These are phyloP conservation scores for Nectriaceae sp. DNA, from an alignment of 2,329 filamentous ascomycete species.

Conservation along the genomic window DNA sequence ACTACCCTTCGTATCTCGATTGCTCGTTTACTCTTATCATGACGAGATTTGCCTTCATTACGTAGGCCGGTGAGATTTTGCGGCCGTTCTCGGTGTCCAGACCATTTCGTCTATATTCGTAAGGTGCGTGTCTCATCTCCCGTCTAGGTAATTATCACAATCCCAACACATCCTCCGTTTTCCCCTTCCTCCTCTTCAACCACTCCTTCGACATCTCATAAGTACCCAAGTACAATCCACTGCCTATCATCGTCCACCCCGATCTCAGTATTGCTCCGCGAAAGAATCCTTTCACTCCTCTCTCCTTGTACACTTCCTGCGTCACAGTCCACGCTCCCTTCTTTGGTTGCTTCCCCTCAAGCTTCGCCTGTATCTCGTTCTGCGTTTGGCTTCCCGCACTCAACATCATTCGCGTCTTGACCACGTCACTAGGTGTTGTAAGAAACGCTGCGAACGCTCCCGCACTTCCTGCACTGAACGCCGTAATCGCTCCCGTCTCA, in stretches of 20 bases:
- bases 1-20: constrained; percentile 1
- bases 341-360: constrained; percentile 32
- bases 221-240: constrained; percentile 81
- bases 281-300: constrained; percentile 75
- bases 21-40: neutral
- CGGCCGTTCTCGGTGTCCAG: too few relatives aligned
- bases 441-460: constrained; percentile 75
- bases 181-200: constrained; percentile 48
- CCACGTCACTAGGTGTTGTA: constrained; percentile 88
- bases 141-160: constrained; percentile 22
- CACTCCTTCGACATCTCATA: constrained; percentile 80
- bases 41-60: too few relatives aligned
- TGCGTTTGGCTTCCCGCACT: constrained; percentile 50
- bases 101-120: too few relatives aligned
- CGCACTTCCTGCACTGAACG: constrained; percentile 70
- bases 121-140: too few relatives aligned
- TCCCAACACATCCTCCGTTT: constrained; percentile 38
- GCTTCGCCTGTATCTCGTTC: constrained; percentile 19
- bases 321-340: constrained; percentile 60
- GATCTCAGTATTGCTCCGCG: constrained; percentile 72
- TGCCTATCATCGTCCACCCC: constrained; percentile 80
- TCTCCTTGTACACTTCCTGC: constrained; percentile 63
- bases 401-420: constrained; percentile 90
- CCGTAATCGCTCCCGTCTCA: constrained; percentile 73
- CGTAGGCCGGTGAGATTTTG: too few relatives aligned